Conservation (phyloP, 495 filamentous ascomycete species). For the Trichoderma virens region DNA sequence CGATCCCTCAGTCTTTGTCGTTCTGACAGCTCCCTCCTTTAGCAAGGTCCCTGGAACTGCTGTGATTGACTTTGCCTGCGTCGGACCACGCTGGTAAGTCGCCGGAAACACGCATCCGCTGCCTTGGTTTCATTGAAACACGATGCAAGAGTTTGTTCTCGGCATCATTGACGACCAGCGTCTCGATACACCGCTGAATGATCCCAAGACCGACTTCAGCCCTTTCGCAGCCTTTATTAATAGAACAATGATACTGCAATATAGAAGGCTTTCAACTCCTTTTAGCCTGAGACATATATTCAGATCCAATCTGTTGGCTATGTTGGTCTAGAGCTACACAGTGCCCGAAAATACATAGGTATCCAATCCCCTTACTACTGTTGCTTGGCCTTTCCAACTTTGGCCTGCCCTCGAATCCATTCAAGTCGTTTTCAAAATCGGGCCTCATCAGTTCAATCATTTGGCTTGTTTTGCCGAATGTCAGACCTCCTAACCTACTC, state of each 20-base stretch:
- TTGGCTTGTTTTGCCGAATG: slow-evolving; percentile 64
- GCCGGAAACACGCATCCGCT: slow-evolving; percentile 72
- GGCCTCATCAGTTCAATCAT: slow-evolving; percentile 72
- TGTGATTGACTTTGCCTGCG: slow-evolving; percentile 77
- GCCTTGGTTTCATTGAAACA: slow-evolving; percentile 73
- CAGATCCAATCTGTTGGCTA: too few species aligned
- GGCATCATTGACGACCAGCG: too few species aligned
- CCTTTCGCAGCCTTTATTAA: too few species aligned
- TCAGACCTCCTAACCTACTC: slow-evolving; percentile 74
- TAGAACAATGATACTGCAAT: too few species aligned
- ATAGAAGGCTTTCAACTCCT: too few species aligned
- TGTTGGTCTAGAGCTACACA: too few species aligned
- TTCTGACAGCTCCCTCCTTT: slow-evolving; percentile 57
- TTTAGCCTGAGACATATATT: too few species aligned
- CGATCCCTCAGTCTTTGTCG: slow-evolving; percentile 74
- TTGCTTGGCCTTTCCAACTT: slow-evolving; percentile 19
- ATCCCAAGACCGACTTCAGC: too few species aligned
- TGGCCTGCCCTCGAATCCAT: slow-evolving; percentile 30
- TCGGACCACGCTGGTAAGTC: slow-evolving; percentile 75
- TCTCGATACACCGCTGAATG: too few species aligned
- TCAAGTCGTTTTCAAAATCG: slow-evolving; percentile 49
- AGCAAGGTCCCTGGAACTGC: slow-evolving; percentile 51
- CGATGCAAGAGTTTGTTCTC: slow-evolving; percentile 50
- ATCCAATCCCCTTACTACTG: background rate
- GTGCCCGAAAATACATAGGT: too few species aligned